phyloP scores from a whole-genome alignment of 2,329 filamentous ascomycete species.

The Ophioceras dolichostomum region DNA sequence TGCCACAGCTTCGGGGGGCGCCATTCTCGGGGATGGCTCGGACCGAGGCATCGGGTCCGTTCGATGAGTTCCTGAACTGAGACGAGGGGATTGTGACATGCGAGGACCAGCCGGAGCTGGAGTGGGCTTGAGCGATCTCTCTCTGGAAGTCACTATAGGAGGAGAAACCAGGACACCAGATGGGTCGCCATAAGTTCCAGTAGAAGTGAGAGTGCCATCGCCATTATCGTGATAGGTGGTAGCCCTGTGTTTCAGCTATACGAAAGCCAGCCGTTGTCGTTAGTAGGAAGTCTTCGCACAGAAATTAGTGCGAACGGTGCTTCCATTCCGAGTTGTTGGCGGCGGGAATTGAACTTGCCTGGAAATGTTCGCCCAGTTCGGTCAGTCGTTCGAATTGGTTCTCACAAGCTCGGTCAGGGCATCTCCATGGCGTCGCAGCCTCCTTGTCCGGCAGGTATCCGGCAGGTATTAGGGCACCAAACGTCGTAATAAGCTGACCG shows the following conservation, averaged over 20 bases:
- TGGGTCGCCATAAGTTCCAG: neutral
- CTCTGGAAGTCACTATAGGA: neutral
- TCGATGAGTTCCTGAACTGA: too few relatives aligned
- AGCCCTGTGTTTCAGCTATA: neutral
- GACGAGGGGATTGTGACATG: too few relatives aligned
- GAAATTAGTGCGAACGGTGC: too few relatives aligned
- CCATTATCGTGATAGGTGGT: neutral
- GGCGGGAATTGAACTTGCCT: neutral
- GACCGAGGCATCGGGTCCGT: too few relatives aligned
- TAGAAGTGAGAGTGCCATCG: neutral
- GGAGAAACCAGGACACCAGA: neutral
- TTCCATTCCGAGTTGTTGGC: neutral
- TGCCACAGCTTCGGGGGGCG: too few relatives aligned
- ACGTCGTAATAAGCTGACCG: neutral
- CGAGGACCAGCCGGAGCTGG: too few relatives aligned
- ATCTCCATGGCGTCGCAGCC: neutral
- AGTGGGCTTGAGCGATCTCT: too few relatives aligned
- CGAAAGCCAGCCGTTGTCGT: too few relatives aligned
- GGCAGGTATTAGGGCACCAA: neutral
- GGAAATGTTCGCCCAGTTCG: neutral
- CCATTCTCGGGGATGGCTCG: too few relatives aligned
- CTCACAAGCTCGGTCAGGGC: neutral
- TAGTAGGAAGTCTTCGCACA: too few relatives aligned
- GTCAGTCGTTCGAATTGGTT: neutral
- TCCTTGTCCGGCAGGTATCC: neutral